Percentiles rank a stretch among this genome's conserved stretches.
Conservation (phyloP, 2,329 filamentous ascomycete genomes). For the Coniochaeta ligniaria region DNA sequence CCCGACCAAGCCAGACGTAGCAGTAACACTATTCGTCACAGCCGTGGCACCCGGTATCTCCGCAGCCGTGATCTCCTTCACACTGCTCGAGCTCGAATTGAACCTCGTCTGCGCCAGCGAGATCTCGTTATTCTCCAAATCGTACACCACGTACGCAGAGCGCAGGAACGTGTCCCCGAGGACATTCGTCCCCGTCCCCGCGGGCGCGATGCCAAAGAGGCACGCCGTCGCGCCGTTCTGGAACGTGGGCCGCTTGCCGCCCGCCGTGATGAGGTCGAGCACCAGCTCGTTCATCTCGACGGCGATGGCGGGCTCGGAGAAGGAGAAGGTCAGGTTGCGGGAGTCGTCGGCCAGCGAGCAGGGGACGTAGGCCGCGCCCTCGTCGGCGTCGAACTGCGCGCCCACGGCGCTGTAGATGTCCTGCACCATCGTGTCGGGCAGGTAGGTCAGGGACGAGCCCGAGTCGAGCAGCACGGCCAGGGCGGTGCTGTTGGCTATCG, state of each 20-base stretch:
- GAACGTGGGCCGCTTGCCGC: constrained; percentile 42
- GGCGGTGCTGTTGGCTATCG: constrained; percentile 35
- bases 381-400: constrained; percentile 47
- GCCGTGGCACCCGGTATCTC: constrained; percentile 47
- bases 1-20: constrained; percentile 32
- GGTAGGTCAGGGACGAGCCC: constrained; percentile 60
- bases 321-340: constrained; percentile 43
- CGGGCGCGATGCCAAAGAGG: constrained; percentile 59
- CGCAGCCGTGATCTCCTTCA: constrained; percentile 43
- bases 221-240: constrained; percentile 49
- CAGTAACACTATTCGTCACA: constrained; percentile 40
- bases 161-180: constrained; percentile 70
- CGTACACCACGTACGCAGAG: constrained; percentile 70
- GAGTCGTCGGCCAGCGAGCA: constrained; percentile 40
- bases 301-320: constrained; percentile 43
- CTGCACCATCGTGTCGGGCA: constrained; percentile 48
- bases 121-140: constrained; percentile 64
- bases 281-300: constrained; percentile 55
- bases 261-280: constrained; percentile 39
- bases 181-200: constrained; percentile 47
- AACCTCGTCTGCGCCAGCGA: constrained; percentile 62
- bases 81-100: constrained; percentile 41
- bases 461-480: constrained; percentile 65
- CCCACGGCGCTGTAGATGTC: constrained; percentile 51
- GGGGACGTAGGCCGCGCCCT: constrained; percentile 54